Evolutionary conservation across 129 eudicot species (phyloP).

Genomic region (Tanacetum coccineum): DNA sequence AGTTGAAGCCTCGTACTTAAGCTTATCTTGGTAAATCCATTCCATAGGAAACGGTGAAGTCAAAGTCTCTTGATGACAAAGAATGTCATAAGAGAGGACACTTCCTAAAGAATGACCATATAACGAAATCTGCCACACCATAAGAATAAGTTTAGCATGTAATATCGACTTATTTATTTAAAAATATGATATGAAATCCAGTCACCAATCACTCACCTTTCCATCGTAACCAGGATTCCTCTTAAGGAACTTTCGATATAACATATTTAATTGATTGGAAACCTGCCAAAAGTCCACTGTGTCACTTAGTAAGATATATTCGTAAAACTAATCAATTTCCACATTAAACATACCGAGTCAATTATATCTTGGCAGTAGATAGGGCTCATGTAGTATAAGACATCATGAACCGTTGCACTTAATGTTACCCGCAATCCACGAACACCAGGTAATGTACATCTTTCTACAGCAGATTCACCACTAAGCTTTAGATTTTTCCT

Average conservation of each 20-base stretch:
- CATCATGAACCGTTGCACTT: constrained; percentile 98
- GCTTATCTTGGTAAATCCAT: constrained; percentile 52
- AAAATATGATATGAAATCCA: not conserved
- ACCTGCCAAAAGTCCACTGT: constrained; percentile 48
- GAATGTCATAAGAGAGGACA: constrained; percentile 93
- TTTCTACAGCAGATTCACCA: constrained; percentile 93
- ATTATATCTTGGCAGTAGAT: constrained; percentile 94
- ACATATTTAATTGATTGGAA: constrained; percentile 73
- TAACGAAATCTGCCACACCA: constrained; percentile 58
- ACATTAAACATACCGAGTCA: constrained; percentile 60
- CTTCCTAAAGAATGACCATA: constrained; percentile 98
- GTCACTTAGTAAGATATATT: constrained; percentile 1
- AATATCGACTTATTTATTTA: not conserved
- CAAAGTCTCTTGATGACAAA: constrained; percentile 90
- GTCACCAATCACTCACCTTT: constrained; percentile 51
- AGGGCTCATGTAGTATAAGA: constrained; percentile 98
- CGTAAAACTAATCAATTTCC: not conserved
- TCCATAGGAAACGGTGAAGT: constrained; percentile 86
- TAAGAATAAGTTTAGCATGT: not conserved
- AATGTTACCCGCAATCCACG: constrained; percentile 74
- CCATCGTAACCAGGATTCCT: constrained; percentile 99
- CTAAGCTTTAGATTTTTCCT: constrained; percentile 87
- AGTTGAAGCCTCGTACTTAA: constrained; percentile 29
- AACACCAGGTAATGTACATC: constrained; percentile 83
- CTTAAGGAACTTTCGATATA: constrained; percentile 74